Evolutionary conservation across 139 green algal species (phyloP), one percentile per base, ranked within the genome.

Genomic region (Micractinium conductrix): DNA sequence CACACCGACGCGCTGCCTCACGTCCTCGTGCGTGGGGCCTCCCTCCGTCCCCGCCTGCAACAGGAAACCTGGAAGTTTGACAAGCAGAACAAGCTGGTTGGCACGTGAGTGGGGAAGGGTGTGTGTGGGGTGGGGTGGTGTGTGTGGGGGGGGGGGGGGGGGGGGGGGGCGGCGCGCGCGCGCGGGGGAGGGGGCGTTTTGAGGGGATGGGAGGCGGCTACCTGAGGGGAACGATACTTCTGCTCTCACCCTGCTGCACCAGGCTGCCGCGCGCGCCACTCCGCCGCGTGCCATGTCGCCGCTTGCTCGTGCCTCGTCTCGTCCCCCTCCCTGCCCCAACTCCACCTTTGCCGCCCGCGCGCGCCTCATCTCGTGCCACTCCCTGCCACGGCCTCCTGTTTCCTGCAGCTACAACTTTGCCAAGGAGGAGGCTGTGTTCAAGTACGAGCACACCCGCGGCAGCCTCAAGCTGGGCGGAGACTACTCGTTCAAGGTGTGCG

Each of bases 41-140:
- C 5, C 24, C 5, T 8, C 17, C 2, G 17, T 7, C 7, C 63
- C 60, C 3, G 63, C 63, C 55, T 65, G 63, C n/a, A 1, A 37
- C 70, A 78, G 33, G 87, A 90, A 71, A 79, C 68, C 37, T 90
- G 82, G 78, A 84, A 83, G 35, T 63, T 88, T 69, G 83, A 90
- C 81, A 74, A 62, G 37, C 28, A 72, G 42, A 90, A 85, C 48
- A 87, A 85, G 62, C 48, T 90, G 24, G 33, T 42, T 4, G 86
- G 82, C 67, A 80, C 26, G 79, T 84, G 48, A 78, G 65, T 50
- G 7, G 30, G 67, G 9, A 74, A n/a, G 67, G 17, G 62, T 38
- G 62, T 14, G 4, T 37, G 3, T 69, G 19, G 16, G 19, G 28
- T 37, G 4, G 10, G 62, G 26, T 12, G 22, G 4, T 69, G 62